Conservation (phyloP, 192 early-diverging fungal species). For the Geosiphon pyriformis region DNA sequence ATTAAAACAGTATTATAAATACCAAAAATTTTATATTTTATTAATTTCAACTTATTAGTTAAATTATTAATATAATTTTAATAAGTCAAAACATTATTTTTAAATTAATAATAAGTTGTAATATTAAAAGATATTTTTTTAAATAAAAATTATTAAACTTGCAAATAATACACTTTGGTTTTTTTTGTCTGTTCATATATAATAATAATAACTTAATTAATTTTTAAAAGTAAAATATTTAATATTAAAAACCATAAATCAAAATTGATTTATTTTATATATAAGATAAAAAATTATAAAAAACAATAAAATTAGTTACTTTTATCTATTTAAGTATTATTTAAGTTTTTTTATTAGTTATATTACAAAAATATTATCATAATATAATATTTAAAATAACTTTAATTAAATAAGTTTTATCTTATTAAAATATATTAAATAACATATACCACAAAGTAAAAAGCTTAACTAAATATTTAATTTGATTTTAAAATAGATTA, state of each 20-base stretch:
- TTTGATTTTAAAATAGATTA: no score
- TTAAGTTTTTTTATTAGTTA: not conserved
- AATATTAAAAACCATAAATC: not conserved
- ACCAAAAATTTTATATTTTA: conserved; percentile 12
- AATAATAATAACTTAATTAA: conserved; percentile 9
- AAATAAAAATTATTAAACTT: no score
- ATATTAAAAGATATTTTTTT: conserved; percentile 3
- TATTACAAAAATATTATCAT: no score
- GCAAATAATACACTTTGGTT: conserved; percentile 12
- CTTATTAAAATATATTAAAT: no score
- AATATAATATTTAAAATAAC: no score
- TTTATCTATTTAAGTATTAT: not conserved
- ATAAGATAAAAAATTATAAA: not conserved
- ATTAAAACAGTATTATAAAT: conserved; percentile 6
- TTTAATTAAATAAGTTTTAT: no score
- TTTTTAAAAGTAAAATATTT: not conserved
- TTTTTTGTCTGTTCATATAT: not conserved
- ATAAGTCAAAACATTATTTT: not conserved
- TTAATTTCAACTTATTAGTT: no score
- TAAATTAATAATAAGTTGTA: conserved; percentile 2
- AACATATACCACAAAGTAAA: no score
- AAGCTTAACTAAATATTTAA: no score
- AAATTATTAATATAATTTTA: not conserved
- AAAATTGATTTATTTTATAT: conserved; percentile 8
- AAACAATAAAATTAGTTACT: conserved; percentile 4